These are phyloP conservation scores for Serendipita sp. DNA, from an alignment of 768 basidiomycete genomes.

Conservation along the genomic window DNA sequence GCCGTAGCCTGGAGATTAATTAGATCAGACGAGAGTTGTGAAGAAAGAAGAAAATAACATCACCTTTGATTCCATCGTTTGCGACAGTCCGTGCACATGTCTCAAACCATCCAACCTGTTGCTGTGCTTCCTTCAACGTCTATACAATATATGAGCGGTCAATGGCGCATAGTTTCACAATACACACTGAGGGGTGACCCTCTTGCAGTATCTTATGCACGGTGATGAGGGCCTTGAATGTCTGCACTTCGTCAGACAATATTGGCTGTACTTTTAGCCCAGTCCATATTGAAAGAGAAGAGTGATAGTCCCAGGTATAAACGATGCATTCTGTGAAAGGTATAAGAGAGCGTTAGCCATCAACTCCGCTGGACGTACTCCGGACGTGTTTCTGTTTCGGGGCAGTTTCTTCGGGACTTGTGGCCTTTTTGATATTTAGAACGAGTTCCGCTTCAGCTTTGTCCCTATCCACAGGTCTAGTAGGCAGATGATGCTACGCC, in stretches of 20 bases:
- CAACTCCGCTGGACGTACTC: slow-evolving; percentile 40
- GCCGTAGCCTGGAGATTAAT: slow-evolving; percentile 52
- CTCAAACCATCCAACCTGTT: slow-evolving; percentile 95
- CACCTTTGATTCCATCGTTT: slow-evolving; percentile 61
- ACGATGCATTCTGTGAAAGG: slow-evolving; percentile 72
- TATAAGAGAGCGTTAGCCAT: neutral
- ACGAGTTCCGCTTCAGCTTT: slow-evolving; percentile 90
- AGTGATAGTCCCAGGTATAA: slow-evolving; percentile 98
- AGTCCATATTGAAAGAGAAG: slow-evolving; percentile 95
- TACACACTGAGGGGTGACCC: slow-evolving; percentile 77
- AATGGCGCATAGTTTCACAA: slow-evolving; percentile 9
- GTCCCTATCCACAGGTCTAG: slow-evolving; percentile 95
- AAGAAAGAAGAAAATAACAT: slow-evolving; percentile 7
- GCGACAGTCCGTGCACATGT: slow-evolving; percentile 87
- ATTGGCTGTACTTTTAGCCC: slow-evolving; percentile 94
- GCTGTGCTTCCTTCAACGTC: slow-evolving; percentile 94
- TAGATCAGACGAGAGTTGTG: neutral
- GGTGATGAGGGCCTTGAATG: slow-evolving; percentile 93
- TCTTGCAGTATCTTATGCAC: slow-evolving; percentile 98
- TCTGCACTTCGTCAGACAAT: slow-evolving; percentile 90
- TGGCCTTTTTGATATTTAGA: slow-evolving; percentile 96
- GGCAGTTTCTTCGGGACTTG: slow-evolving; percentile 83
- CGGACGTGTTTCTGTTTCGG: slow-evolving; percentile 99
- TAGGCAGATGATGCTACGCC: slow-evolving; percentile 74
- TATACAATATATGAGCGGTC: slow-evolving; percentile 18